Percentiles rank a stretch among this genome's conserved stretches.
phyloP scores from a whole-genome alignment of 139 green algal genomes.

The Ostreobium quekettii region DNA sequence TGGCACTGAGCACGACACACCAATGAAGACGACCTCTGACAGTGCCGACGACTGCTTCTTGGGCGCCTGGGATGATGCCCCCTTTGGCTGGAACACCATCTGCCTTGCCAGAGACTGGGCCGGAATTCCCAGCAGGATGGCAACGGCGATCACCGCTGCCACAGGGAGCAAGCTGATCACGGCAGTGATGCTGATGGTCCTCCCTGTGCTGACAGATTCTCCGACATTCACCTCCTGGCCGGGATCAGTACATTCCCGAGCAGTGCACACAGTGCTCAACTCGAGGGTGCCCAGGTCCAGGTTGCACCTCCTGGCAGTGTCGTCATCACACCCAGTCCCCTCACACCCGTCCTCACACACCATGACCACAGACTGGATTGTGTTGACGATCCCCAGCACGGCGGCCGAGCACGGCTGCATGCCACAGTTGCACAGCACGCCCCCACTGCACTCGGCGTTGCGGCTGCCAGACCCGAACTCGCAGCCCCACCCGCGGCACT shows the following conservation, averaged over 20 bases:
- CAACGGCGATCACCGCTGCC: not conserved
- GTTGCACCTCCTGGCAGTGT: not conserved
- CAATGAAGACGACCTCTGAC: not conserved
- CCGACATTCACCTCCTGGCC: not conserved
- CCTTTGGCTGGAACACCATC: not conserved
- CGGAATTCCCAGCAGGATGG: not conserved
- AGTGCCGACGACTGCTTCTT: not conserved
- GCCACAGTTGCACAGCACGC: slow-evolving; percentile 14
- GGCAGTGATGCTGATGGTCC: not conserved
- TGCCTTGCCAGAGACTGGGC: not conserved
- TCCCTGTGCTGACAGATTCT: not conserved
- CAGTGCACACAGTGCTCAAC: not conserved
- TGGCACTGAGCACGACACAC: not conserved
- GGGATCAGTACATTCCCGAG: not conserved
- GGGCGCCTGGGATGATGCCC: too few relatives aligned
- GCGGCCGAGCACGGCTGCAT: not conserved
- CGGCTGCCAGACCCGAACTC: not conserved
- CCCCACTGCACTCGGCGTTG: not conserved
- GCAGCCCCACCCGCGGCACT: slow-evolving; percentile 17
- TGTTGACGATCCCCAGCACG: not conserved
- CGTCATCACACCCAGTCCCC: not conserved
- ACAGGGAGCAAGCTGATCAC: not conserved
- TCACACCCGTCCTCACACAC: slow-evolving; percentile 7
- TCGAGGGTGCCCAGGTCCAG: not conserved
- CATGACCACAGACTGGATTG: not conserved